Conservation (phyloP, 805 yeast genomes). For the Starmerella cellae region DNA sequence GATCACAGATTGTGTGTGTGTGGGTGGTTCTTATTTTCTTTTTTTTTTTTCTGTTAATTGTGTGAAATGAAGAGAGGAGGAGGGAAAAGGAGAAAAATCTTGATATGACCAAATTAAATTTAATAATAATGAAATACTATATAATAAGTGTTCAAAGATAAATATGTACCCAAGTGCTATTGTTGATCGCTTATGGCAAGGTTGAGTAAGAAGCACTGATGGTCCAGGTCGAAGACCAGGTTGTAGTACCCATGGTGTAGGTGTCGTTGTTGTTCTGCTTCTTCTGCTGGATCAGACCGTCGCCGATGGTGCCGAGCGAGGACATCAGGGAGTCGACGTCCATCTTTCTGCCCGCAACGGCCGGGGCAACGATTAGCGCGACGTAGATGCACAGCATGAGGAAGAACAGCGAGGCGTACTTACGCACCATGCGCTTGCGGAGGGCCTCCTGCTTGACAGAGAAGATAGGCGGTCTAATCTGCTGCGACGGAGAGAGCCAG, state of each 20-base stretch:
- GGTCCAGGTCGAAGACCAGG: constrained; percentile 41
- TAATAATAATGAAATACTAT: too few relatives aligned
- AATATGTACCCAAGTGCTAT: background rate
- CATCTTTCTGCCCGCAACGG: constrained; percentile 57
- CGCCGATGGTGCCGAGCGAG: constrained; percentile 25
- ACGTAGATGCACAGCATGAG: constrained; percentile 54
- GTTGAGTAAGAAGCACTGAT: constrained; percentile 10
- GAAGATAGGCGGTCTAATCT: constrained; percentile 95
- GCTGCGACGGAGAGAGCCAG: constrained; percentile 96
- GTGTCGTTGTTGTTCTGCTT: constrained; percentile 73
- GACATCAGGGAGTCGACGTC: constrained; percentile 27
- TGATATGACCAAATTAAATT: background rate
- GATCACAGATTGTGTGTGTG: too few relatives aligned
- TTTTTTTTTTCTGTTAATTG: background rate
- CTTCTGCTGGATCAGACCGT: constrained; percentile 85
- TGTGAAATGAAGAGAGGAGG: too few relatives aligned
- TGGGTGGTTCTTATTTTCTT: background rate
- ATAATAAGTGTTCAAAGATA: background rate
- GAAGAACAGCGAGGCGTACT: constrained; percentile 75
- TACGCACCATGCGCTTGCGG: constrained; percentile 94
- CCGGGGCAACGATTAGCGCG: constrained; percentile 79
- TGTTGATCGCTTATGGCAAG: background rate
- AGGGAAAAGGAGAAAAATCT: background rate
- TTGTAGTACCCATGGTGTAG: constrained; percentile 24
- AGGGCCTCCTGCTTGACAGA: constrained; percentile 91